Base-by-base conservation (phyloP, 495 filamentous ascomycete genomes). In the Aspergillus sparsus region DNA sequence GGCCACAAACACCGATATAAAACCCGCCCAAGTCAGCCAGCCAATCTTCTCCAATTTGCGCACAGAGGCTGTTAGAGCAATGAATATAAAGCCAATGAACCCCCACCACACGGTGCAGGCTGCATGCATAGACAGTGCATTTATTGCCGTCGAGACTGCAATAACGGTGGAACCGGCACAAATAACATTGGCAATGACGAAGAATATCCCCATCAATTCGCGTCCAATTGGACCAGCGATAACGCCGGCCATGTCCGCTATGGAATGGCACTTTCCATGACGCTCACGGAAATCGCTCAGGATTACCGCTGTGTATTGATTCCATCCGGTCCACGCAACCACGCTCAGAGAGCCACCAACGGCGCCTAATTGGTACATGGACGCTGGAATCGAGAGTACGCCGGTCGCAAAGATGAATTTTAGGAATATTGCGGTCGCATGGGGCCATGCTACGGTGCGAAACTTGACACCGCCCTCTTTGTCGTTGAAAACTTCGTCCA, bases 221-320 rank as follows among this genome's bases (percentile, higher is more conserved):
- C 72, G 71, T 15, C 70, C 82, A 18, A 83, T 66, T 9, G 66
- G 75, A 2, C 87, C 88, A 61, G 84, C 81, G 36, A 91, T 80
- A 31, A 94, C 72, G 15, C 82, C 68, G 6, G 86, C 85, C 50
- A 85, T 89, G 66, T 94, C 89, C 32, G 86, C 85, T 55, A 92
- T 85, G 61, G 71, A 72, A 61, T 75, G 71, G 57, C 79, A 82
- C 41, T 75, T 71, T 1, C 72, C 72, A 46, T 75, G 60, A 11
- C 32, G 39, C 39, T 69, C 67, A 55, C 73, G 73, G 46, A 76
- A 78, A n/a, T 76, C 68, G 16, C 72, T 70, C n/a, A 74, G 65
- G 13, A 76, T 58, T 31, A 75, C 65, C 33, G 69, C 68, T 15
- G 68, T 66, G 61, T 76, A 78, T 0, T 86, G 84, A 53, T 90